phyloP scores from a whole-genome alignment of 2,329 filamentous ascomycete species.

The Nakataea oryzae region DNA sequence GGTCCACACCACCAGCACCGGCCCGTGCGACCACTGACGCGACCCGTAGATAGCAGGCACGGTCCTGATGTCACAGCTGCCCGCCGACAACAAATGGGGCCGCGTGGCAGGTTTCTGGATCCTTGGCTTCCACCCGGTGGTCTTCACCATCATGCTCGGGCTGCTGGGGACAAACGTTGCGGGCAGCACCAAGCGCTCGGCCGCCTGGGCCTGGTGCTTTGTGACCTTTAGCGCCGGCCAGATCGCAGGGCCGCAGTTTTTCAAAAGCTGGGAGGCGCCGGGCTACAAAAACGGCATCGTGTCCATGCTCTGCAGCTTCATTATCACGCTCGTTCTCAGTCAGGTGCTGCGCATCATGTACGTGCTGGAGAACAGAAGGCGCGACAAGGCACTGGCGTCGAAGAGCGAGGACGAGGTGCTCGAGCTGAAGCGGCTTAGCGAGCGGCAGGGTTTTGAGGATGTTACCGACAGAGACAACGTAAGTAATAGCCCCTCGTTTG shows the following conservation, averaged over 20 bases:
- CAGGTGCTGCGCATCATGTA: neutral
- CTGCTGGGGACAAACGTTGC: slow-evolving; percentile 10
- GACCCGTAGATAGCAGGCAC: slow-evolving; percentile 17
- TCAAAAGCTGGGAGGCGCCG: slow-evolving; percentile 18
- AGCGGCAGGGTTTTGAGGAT: slow-evolving; percentile 25
- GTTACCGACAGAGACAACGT: slow-evolving; percentile 21
- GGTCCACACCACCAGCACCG: neutral
- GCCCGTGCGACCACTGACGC: too few relatives aligned
- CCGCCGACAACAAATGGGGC: slow-evolving; percentile 17
- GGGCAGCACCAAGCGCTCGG: neutral
- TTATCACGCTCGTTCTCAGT: neutral
- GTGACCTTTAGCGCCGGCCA: slow-evolving; percentile 19
- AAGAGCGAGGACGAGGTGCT: slow-evolving; percentile 15
- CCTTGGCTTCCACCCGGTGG: slow-evolving; percentile 17
- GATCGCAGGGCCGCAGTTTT: slow-evolving; percentile 20
- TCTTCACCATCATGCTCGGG: slow-evolving; percentile 18
- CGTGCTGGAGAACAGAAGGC: neutral
- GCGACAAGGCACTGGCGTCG: neutral
- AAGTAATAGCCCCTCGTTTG: neutral
- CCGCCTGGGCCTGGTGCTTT: slow-evolving; percentile 19
- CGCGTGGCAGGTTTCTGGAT: slow-evolving; percentile 20
- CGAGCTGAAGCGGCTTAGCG: slow-evolving; percentile 17
- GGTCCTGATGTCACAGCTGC: slow-evolving; percentile 17
- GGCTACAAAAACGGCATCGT: slow-evolving; percentile 22
- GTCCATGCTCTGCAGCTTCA: slow-evolving; percentile 14